Conservation (phyloP, 768 basidiomycete species). For the Baorangia bicolor region DNA sequence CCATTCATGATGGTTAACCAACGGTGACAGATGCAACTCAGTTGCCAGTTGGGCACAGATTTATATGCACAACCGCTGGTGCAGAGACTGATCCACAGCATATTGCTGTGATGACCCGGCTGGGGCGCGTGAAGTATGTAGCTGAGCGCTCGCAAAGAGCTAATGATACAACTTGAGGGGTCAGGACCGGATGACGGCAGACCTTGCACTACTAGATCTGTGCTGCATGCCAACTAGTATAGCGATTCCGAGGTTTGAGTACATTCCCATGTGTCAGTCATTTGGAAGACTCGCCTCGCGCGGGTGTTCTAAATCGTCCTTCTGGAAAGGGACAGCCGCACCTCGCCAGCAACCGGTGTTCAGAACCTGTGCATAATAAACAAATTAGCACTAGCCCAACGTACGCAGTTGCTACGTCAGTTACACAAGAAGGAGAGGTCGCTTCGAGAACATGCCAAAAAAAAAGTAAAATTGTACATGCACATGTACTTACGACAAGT, state of each 20-base stretch:
- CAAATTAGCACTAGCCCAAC: slow-evolving; percentile 7
- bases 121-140: not conserved
- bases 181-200: slow-evolving; percentile 1
- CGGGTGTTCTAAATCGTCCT: slow-evolving; percentile 2
- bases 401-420: not conserved
- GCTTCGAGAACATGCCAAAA: not conserved
- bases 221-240: slow-evolving; percentile 20
- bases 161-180: not conserved
- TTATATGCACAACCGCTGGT: slow-evolving; percentile 14
- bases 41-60: not conserved
- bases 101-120: slow-evolving; percentile 20
- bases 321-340: slow-evolving; percentile 26
- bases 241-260: slow-evolving; percentile 17
- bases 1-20: slow-evolving; percentile 15
- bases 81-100: slow-evolving; percentile 19
- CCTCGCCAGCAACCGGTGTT: not conserved
- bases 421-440: not conserved
- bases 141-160: not conserved
- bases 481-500: not conserved
- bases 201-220: not conserved
- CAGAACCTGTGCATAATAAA: slow-evolving; percentile 1
- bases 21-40: not conserved
- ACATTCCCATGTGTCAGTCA: not conserved
- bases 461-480: not conserved
- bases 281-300: not conserved